Base-by-base conservation (phyloP, 768 basidiomycete genomes). In the Hericium alpestre region DNA sequence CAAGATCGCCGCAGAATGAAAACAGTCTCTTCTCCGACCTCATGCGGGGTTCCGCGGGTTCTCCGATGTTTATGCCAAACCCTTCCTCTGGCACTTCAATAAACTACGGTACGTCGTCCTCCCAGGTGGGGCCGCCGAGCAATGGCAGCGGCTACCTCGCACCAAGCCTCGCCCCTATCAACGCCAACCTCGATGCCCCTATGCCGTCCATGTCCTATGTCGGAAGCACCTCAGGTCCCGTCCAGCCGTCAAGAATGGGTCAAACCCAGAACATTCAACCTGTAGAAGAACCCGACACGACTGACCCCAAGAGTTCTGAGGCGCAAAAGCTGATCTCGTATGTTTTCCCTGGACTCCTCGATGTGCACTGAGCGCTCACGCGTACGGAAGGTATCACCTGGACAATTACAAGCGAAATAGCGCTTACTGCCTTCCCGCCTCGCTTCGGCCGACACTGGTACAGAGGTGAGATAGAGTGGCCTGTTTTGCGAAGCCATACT, bases 361-460 rank as follows among this genome's bases (percentile, higher is more conserved):
- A 40, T 59, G 39, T 54, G 32, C 13, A 39, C 20, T 38, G 25
- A n/a, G 48, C 49, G 50, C 46, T 61, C 18, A 61, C 48, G 9
- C 47, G 32, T 23, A 47, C 25, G 37, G 23, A 53, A 91, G 90
- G 58, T 94, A 95, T 69, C 94, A 97, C 66, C 76, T 97, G 51
- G 88, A 93, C 63, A 95, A 95, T 64, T 93, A 83, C 68, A 86
- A 84, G 66, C 76, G 87, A 59, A 94, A 94, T 64, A 84, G 84
- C 43, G 79, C 81, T 11, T 97, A 97, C 66, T 90, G 87, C 65
- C 74, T 97, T 6, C 94, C 94, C 0, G 82, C 89, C 2, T 93
- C 91, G 12, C 73, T 97, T 50, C 81, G 89, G 5, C 92, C 93
- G 1, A 93, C 93, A 4, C 71, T 87, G n/a, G 84, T 93, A 12